Percentiles rank a stretch among this genome's conserved stretches.
These are phyloP conservation scores for Cornus suecica DNA, from an alignment of 148 eudicot genomes.

Conservation along the genomic window DNA sequence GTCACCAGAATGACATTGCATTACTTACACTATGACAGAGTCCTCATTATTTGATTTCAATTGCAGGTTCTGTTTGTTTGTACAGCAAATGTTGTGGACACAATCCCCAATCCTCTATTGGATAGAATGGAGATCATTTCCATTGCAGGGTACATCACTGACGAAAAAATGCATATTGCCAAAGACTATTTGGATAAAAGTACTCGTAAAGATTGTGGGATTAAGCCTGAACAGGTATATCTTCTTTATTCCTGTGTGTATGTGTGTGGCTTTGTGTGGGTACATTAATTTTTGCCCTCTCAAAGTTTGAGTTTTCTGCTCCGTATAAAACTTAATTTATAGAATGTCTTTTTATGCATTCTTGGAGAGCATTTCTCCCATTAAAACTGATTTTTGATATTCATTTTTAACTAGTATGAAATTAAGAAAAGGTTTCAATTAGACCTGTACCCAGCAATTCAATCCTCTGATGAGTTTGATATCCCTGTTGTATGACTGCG, in stretches of 20 bases:
- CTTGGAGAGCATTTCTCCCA: background rate
- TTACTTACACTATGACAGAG: background rate
- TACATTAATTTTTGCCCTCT: too few species aligned
- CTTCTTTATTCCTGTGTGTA: background rate
- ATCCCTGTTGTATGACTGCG: background rate
- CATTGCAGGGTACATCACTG: slow-evolving; percentile 94
- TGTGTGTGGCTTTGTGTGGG: background rate
- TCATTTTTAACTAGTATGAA: background rate
- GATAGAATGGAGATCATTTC: slow-evolving; percentile 99
- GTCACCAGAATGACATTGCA: background rate
- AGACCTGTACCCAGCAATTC: background rate
- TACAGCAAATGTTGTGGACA: slow-evolving; percentile 93
- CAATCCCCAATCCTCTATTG: slow-evolving; percentile 83
- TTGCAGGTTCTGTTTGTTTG: slow-evolving; percentile 97
- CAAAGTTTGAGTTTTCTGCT: too few species aligned
- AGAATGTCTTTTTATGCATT: too few species aligned
- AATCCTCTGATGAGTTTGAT: background rate
- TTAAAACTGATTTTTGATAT: background rate
- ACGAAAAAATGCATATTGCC: slow-evolving; percentile 98
- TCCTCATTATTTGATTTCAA: slow-evolving; percentile 13
- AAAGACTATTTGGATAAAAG: slow-evolving; percentile 91
- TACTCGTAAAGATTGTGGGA: slow-evolving; percentile 91
- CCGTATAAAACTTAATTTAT: too few species aligned
- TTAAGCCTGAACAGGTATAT: slow-evolving; percentile 82
- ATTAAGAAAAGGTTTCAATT: too few species aligned